Evolutionary conservation across 331 rosid genomes (phyloP).

Genomic region (Saraca asoca): DNA sequence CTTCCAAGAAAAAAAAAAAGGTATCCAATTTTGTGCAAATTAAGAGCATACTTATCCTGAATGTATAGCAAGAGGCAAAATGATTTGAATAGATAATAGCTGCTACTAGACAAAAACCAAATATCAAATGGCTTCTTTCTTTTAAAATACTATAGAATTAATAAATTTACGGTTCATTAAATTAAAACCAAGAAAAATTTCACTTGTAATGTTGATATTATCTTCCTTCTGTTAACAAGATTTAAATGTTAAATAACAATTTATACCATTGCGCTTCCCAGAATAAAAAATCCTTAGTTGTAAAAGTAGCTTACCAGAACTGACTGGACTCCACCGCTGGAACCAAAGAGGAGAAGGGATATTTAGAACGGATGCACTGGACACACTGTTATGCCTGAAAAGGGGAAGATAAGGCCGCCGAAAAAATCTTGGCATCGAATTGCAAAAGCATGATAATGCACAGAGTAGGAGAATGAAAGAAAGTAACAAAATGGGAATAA

Average conservation of each 20-base stretch:
- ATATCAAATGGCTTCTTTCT: too few species aligned
- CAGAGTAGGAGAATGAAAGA: conserved; percentile 73
- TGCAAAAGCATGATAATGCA: conserved; percentile 66
- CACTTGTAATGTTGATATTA: neutral
- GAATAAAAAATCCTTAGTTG: conserved; percentile 20
- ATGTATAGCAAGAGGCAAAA: neutral
- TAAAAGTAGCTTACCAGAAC: conserved; percentile 59
- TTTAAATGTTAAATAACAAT: neutral
- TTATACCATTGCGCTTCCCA: conserved; percentile 7
- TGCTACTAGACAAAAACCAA: neutral
- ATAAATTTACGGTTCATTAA: neutral
- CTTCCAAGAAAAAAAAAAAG: neutral
- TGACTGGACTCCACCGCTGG: conserved; percentile 84
- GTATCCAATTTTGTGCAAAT: neutral
- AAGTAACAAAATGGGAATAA: conserved; percentile 56
- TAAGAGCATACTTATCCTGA: neutral
- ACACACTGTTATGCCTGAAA: conserved; percentile 61
- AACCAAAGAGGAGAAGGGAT: conserved; percentile 77
- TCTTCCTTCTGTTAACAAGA: neutral
- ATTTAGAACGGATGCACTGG: conserved; percentile 71
- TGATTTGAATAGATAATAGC: neutral
- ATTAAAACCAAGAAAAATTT: neutral
- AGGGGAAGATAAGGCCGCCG: conserved; percentile 78
- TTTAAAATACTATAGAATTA: neutral
- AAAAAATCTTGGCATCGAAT: conserved; percentile 72